Conservation (phyloP, 176 grass and related monocot genomes). For the Musa acuminata region DNA sequence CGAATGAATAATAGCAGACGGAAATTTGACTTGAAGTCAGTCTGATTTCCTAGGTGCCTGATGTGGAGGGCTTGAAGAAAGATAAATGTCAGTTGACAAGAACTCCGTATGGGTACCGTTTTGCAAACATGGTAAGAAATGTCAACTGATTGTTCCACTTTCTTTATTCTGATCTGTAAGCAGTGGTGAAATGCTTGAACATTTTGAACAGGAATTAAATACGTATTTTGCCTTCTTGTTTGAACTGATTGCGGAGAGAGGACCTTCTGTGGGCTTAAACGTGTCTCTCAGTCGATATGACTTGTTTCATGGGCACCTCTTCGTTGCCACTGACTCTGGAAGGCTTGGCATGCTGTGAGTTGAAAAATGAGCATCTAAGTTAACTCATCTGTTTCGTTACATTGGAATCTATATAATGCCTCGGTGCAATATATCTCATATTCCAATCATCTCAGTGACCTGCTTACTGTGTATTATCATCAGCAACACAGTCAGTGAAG, state of each 20-base stretch:
- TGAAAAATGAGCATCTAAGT: background rate
- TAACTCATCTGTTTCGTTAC: background rate
- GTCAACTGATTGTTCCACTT: background rate
- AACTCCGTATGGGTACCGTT: conserved; percentile 59
- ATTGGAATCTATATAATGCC: background rate
- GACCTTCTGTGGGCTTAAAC: conserved; percentile 67
- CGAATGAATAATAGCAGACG: background rate
- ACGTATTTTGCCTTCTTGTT: conserved; percentile 79
- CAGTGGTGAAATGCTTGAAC: conserved; percentile 8
- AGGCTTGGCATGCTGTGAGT: conserved; percentile 86
- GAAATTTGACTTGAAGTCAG: background rate
- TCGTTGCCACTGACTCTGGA: conserved; percentile 55
- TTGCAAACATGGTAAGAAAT: conserved; percentile 38
- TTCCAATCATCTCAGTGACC: background rate
- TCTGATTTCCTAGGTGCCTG: conserved; percentile 54
- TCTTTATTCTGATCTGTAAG: background rate
- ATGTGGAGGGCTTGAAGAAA: conserved; percentile 43
- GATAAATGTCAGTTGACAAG: conserved; percentile 80
- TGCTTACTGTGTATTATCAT: background rate
- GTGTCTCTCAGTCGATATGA: conserved; percentile 61
- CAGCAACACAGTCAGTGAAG: background rate
- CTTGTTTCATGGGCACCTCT: conserved; percentile 86
- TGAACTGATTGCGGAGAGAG: conserved; percentile 56
- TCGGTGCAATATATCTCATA: background rate
- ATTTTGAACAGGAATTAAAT: conserved; percentile 66